phyloP scores from a whole-genome alignment of 1,139 yeast genomes.

The Taiozyma sp. region DNA sequence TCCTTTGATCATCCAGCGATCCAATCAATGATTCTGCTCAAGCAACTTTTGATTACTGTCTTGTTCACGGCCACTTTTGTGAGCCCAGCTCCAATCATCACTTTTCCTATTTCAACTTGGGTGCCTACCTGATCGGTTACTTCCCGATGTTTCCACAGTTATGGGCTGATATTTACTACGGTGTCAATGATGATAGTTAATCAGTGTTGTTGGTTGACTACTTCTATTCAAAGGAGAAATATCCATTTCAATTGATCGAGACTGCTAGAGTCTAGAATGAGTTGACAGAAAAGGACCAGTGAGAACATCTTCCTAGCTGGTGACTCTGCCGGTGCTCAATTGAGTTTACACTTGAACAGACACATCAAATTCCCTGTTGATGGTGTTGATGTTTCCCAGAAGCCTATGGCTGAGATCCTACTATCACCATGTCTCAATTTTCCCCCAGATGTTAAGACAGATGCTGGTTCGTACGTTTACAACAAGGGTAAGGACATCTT shows the following conservation, averaged over 20 bases:
- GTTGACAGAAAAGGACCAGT: conserved; percentile 30
- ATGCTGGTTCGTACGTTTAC: conserved; percentile 31
- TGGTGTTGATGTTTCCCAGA: conserved; percentile 18
- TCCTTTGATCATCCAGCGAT: not conserved
- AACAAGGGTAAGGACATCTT: conserved; percentile 21
- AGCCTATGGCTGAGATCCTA: conserved; percentile 32
- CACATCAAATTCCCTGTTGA: conserved; percentile 30
- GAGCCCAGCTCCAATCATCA: not conserved
- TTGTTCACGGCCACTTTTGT: not conserved
- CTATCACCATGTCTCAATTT: conserved; percentile 44
- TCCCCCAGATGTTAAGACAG: conserved; percentile 21
- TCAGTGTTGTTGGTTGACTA: conserved; percentile 37
- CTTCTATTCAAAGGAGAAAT: conserved; percentile 30
- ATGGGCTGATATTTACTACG: conserved; percentile 32
- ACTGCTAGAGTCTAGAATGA: conserved; percentile 28
- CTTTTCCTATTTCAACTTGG: conserved; percentile 14
- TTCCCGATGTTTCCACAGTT: conserved; percentile 28
- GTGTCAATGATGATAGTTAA: conserved; percentile 25
- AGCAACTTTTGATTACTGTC: not conserved
- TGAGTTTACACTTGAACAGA: conserved; percentile 33
- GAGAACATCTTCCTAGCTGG: conserved; percentile 36
- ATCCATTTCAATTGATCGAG: conserved; percentile 40
- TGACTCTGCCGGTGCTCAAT: conserved; percentile 46
- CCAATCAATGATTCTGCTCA: not conserved
- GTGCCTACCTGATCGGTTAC: conserved; percentile 36